phyloP scores from a whole-genome alignment of 805 yeast genomes.

The Yarrowia sp. region DNA sequence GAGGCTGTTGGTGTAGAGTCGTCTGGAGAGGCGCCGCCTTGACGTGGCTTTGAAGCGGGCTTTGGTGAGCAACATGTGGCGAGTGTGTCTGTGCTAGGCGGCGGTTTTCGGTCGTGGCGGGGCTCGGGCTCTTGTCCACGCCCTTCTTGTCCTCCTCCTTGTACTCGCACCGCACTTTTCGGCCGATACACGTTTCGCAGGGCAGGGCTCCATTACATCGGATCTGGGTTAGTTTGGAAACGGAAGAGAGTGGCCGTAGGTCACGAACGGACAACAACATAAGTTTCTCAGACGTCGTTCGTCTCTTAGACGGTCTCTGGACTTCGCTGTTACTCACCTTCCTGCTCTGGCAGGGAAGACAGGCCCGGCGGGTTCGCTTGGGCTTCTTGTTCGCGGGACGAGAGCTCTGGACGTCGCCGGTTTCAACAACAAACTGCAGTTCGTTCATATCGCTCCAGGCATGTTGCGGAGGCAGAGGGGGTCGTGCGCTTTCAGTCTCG shows the following conservation, averaged over 20 bases:
- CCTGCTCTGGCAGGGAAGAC: slow-evolving; percentile 32
- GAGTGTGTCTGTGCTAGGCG: not conserved
- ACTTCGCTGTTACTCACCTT: slow-evolving; percentile 27
- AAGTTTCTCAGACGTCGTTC: too few species aligned
- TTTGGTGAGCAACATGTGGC: not conserved
- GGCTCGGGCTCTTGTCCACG: not conserved
- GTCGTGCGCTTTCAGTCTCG: too few species aligned
- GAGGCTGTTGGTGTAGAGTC: not conserved
- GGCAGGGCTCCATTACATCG: slow-evolving; percentile 35
- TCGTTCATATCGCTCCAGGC: slow-evolving; percentile 21
- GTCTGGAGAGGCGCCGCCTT: not conserved
- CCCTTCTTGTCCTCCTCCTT: slow-evolving; percentile 19
- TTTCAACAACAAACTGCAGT: slow-evolving; percentile 25
- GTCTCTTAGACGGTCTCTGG: too few species aligned
- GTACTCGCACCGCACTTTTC: slow-evolving; percentile 30
- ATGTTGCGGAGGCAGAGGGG: not conserved
- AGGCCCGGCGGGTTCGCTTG: slow-evolving; percentile 34
- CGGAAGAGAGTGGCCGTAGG: not conserved
- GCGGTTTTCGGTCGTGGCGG: not conserved
- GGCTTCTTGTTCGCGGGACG: slow-evolving; percentile 27
- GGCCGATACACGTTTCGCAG: slow-evolving; percentile 30
- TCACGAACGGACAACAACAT: not conserved
- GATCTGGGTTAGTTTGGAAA: slow-evolving; percentile 27
- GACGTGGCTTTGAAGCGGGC: not conserved
- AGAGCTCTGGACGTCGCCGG: slow-evolving; percentile 10